phyloP scores from a whole-genome alignment of 2,329 filamentous ascomycete species.

The Fusarium kyushuense region DNA sequence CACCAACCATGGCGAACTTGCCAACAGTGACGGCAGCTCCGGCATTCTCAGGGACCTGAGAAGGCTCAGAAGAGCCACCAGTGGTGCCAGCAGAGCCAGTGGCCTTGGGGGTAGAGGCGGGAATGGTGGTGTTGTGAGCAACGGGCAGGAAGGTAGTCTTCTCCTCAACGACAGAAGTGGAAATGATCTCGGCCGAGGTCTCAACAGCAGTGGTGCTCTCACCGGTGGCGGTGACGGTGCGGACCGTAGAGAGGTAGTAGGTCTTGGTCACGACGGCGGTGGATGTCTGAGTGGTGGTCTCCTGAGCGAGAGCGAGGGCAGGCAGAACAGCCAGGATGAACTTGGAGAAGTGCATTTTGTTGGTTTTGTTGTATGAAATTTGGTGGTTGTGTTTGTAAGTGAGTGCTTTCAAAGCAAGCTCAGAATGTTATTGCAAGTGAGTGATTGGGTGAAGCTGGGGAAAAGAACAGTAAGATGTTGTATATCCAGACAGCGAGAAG shows the following conservation, averaged over 20 bases:
- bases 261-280: conserved; percentile 66
- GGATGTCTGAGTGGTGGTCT: conserved; percentile 61
- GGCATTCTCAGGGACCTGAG: conserved; percentile 57
- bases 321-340: conserved; percentile 65
- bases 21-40: conserved; percentile 59
- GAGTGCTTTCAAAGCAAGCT: conserved; percentile 44
- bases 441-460: conserved; percentile 34
- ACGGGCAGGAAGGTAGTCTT: conserved; percentile 36
- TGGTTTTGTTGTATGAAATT: conserved; percentile 18
- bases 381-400: conserved; percentile 23
- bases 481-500: conserved; percentile 44
- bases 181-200: conserved; percentile 30
- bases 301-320: conserved; percentile 62
- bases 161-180: conserved; percentile 29
- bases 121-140: conserved; percentile 49
- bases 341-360: conserved; percentile 56
- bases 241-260: conserved; percentile 62
- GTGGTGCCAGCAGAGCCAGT: conserved; percentile 36
- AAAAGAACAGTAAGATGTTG: conserved; percentile 44
- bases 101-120: conserved; percentile 40
- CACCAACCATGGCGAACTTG: conserved; percentile 61
- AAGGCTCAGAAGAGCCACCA: conserved; percentile 48
- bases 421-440: conserved; percentile 37
- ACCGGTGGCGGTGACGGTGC: conserved; percentile 54
- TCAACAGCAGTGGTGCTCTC: conserved; percentile 50